A percentile compares a stretch with the other conserved stretches of the same genome.
Conservation (phyloP, 148 eudicot species). For the Rhododendron mucronatum region DNA sequence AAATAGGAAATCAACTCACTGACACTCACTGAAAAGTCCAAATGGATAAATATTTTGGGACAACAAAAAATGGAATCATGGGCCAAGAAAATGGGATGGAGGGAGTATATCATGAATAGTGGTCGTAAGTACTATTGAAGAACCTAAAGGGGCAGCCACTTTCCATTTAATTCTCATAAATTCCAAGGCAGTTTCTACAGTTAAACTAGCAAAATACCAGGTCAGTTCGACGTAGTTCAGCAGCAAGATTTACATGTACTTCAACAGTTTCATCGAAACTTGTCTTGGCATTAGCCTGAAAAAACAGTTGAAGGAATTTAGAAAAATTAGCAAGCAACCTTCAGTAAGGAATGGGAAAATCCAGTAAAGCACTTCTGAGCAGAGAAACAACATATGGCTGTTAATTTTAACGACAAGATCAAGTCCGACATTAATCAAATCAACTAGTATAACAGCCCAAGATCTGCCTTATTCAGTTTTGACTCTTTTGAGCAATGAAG, state of each 20-base stretch:
- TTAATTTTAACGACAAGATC: background rate
- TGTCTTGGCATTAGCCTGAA: constrained; percentile 74
- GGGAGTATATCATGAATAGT: background rate
- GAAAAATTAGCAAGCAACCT: constrained; percentile 9
- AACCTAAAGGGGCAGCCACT: background rate
- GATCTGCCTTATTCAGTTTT: background rate
- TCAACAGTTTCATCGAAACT: constrained; percentile 84
- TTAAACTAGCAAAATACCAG: constrained; percentile 44
- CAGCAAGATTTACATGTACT: constrained; percentile 85
- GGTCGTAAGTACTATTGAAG: background rate
- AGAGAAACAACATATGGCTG: background rate
- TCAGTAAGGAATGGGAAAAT: background rate
- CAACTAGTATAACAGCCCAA: background rate
- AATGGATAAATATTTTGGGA: too few species aligned
- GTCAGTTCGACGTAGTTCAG: constrained; percentile 83
- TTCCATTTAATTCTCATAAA: background rate
- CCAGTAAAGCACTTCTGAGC: background rate
- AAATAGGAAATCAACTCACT: too few species aligned
- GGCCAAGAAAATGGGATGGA: too few species aligned
- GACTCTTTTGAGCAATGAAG: background rate
- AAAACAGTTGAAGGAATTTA: constrained; percentile 14
- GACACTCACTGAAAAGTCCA: too few species aligned
- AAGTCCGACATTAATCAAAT: background rate
- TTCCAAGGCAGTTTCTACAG: background rate
- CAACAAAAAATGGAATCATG: too few species aligned